Base-by-base conservation (phyloP, 176 grass and related monocot species). In the Hyparrhenia diplandra region DNA sequence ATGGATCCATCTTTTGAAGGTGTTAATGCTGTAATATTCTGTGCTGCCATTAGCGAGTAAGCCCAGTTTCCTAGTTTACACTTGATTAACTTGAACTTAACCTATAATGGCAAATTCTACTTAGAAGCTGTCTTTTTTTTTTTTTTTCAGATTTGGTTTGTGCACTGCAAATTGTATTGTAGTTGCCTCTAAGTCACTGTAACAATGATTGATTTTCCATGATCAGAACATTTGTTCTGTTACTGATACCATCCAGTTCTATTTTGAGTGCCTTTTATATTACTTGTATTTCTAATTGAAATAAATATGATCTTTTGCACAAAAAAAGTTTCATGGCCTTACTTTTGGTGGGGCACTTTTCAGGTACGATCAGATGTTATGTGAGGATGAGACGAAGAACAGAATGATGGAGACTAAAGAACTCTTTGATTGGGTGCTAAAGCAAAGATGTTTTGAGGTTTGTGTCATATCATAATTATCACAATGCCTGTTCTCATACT, bases 1-100 rank as follows among this genome's bases (percentile, higher is more conserved):
- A 82, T 98, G 95, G 95, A 98, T 98, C 35, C 95, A 98, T 93
- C 92, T 61, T 98, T 98, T 77, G 95, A 95, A 89, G 95, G 95
- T 79, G 95, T 98, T 78, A 85, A 85, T 85, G 88, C 95, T 77
- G 92, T 98, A 72, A 98, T 98, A 64, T 98, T 98, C 69, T 98
- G 95, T 90, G 95, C 5, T 85, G 55, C 95, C 82, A 98, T 98
- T 92, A 98, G 92, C 24, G 95, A 95, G 92, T 98, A 93, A 95
- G 86, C 73, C 34, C 0, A 25, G 17, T 80, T 64, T 83, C n/a
- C 55, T 57, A 82, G 14, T 85, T 78, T 54, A 46, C 29, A 3
- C 41, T 58, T 55, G 8, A 42, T 39, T 68, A 18, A 21, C 76
- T 67, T 83, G 29, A 74, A 35, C 2, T 40, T 65, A 46, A 36